Conservation (phyloP, 345 rosid genomes). For the Xanthoceras sorbifolium region DNA sequence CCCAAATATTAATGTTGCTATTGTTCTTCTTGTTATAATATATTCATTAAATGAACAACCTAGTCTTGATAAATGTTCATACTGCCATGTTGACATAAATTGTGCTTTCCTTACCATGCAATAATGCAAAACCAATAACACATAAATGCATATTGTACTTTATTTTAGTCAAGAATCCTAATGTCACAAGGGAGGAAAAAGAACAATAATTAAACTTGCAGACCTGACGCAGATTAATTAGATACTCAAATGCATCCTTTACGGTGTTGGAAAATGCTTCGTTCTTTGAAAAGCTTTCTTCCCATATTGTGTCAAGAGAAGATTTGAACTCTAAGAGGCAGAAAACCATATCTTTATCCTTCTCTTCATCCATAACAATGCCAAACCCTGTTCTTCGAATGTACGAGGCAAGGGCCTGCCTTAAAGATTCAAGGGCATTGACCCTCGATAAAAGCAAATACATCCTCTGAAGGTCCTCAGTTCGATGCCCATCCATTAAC, state of each 20-base stretch:
- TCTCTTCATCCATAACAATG: slow-evolving; percentile 95
- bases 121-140: background rate
- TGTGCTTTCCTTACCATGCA: background rate
- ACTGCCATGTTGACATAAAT: background rate
- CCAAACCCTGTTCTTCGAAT: slow-evolving; percentile 83
- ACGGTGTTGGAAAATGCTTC: slow-evolving; percentile 87
- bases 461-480: slow-evolving; percentile 88
- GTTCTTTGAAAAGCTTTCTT: slow-evolving; percentile 88
- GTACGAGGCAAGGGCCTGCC: slow-evolving; percentile 80
- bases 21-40: background rate
- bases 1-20: background rate
- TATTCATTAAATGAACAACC: background rate
- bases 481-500: slow-evolving; percentile 93
- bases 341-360: slow-evolving; percentile 95
- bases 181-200: background rate
- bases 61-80: background rate
- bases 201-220: slow-evolving; percentile 14
- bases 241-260: slow-evolving; percentile 94
- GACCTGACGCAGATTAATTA: slow-evolving; percentile 98
- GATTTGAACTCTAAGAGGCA: slow-evolving; percentile 88
- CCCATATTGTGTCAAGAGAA: slow-evolving; percentile 88
- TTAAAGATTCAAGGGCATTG: slow-evolving; percentile 77
- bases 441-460: slow-evolving; percentile 79
- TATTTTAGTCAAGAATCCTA: background rate
- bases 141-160: background rate